Evolutionary conservation across 2,329 filamentous ascomycete species (phyloP), one percentile per base, ranked within the genome.

Genomic region (Meredithiella fracta): DNA sequence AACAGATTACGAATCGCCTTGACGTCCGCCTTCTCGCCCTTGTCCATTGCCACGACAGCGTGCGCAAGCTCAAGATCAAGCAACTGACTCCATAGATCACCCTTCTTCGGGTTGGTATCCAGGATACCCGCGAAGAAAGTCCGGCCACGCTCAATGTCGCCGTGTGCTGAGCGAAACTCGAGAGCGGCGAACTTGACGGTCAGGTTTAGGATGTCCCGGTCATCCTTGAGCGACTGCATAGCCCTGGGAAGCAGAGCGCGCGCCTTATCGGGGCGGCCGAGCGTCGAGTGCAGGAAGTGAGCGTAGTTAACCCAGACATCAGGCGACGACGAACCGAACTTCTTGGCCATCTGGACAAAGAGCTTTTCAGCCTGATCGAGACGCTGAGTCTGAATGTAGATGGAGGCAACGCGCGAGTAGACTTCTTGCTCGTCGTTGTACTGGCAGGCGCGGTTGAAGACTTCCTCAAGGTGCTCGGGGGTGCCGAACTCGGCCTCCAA

Each of bases 241-340:
- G 92, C 91, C 44, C 91, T 85, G 2, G 83, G 76, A 4, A 97
- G 79, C 14, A 98, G 78, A 0, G 80, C 80, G 56, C 89, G 83
- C 2, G 83, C 86, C 6, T 82, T 79, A n/a, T 83, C 83, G 0
- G 88, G 79, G 9, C 83, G 76, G 58, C 77, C 73, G 59, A 79
- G 71, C 0, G 80, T 85, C 58, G 84, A 82, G 70, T 95, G 85
- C 56, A 98, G 76, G 76, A 96, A 97, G 64, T 85, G 85, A 23
- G 90, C 91, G 69, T 96, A 97, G 73, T 97, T 96, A 68, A 85
- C 76, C 87, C 90, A 98, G 62, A 96, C 81, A 54, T 82, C 79
- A 8, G 86, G 83, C 4, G 83, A 80, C 61, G 83, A 81, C 60
- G 85, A 84, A 65, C 92, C 87, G 59, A 88, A 90, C 71, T 94